phyloP scores from a whole-genome alignment of 495 filamentous ascomycete species.

The Xylaria nigripes region DNA sequence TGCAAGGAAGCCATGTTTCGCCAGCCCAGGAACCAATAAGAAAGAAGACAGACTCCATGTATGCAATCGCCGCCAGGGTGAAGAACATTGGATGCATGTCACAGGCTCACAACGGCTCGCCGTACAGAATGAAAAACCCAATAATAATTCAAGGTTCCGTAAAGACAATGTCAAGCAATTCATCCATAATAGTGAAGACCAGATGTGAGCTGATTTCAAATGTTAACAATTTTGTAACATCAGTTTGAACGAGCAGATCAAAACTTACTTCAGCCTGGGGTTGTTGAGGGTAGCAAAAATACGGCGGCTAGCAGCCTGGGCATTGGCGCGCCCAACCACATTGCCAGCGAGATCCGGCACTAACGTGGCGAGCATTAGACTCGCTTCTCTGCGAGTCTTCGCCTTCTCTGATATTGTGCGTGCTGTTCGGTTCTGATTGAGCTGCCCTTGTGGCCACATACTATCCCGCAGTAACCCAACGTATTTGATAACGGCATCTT shows the following conservation, averaged over 20 bases:
- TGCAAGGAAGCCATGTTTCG: slow-evolving; percentile 1
- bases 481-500: slow-evolving; percentile 71
- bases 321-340: slow-evolving; percentile 77
- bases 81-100: not conserved
- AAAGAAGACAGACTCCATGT: slow-evolving; percentile 4
- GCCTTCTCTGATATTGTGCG: slow-evolving; percentile 59
- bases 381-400: slow-evolving; percentile 66
- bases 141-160: slow-evolving; percentile 38
- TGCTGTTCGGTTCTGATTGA: slow-evolving; percentile 40
- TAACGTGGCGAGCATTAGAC: slow-evolving; percentile 70
- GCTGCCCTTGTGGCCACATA: slow-evolving; percentile 71
- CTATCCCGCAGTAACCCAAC: slow-evolving; percentile 58
- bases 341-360: slow-evolving; percentile 76
- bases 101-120: not conserved
- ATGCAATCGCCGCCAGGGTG: slow-evolving; percentile 9
- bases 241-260: not conserved
- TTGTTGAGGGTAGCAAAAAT: slow-evolving; percentile 82
- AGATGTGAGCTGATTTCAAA: slow-evolving; percentile 57
- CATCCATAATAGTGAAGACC: slow-evolving; percentile 70
- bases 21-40: not conserved
- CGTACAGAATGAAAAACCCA: not conserved
- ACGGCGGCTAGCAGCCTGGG: slow-evolving; percentile 70
- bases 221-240: not conserved
- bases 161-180: slow-evolving; percentile 67
- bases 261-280: slow-evolving; percentile 55